A percentile compares a stretch with the other conserved stretches of the same genome.
These are phyloP conservation scores for Xylaria nigripes DNA, from an alignment of 495 filamentous ascomycete genomes.

Conservation along the genomic window DNA sequence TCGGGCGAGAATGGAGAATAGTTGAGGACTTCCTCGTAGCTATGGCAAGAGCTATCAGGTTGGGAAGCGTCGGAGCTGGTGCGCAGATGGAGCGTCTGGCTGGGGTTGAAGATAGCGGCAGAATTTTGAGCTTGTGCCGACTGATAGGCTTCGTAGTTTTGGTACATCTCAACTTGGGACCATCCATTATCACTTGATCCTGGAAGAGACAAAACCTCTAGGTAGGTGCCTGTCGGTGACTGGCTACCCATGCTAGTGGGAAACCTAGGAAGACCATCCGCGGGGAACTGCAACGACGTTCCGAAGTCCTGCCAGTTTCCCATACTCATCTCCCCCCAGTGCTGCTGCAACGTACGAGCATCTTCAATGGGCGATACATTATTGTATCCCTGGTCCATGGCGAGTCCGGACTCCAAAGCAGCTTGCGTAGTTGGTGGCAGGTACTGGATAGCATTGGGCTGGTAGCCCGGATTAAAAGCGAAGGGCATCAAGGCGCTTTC, in stretches of 20 bases:
- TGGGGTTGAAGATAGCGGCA: conserved; percentile 73
- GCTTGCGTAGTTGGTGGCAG: conserved; percentile 61
- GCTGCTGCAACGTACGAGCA: conserved; percentile 53
- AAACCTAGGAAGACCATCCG: conserved; percentile 45
- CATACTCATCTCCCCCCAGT: conserved; percentile 40
- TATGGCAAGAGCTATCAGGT: conserved; percentile 54
- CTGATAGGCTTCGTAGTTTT: conserved; percentile 39
- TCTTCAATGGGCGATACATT: conserved; percentile 57
- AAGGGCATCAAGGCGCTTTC: conserved; percentile 42
- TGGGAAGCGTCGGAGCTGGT: conserved; percentile 79
- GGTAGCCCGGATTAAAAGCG: conserved; percentile 39
- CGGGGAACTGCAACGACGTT: conserved; percentile 44
- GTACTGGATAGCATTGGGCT: conserved; percentile 57
- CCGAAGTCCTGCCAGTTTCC: conserved; percentile 70
- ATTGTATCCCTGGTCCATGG: conserved; percentile 55
- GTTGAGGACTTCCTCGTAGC: conserved; percentile 75
- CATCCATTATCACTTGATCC: conserved; percentile 81
- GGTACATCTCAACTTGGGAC: conserved; percentile 58
- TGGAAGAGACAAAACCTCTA: conserved; percentile 73
- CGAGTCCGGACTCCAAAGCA: conserved; percentile 52
- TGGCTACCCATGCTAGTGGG: conserved; percentile 56
- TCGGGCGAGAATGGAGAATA: conserved; percentile 62
- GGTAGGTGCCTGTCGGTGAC: conserved; percentile 73
- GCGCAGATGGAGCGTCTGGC: conserved; percentile 74
- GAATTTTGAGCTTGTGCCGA: conserved; percentile 39